phyloP scores from a whole-genome alignment of 169 alveolate genomes.

The Plasmodium vivax region DNA sequence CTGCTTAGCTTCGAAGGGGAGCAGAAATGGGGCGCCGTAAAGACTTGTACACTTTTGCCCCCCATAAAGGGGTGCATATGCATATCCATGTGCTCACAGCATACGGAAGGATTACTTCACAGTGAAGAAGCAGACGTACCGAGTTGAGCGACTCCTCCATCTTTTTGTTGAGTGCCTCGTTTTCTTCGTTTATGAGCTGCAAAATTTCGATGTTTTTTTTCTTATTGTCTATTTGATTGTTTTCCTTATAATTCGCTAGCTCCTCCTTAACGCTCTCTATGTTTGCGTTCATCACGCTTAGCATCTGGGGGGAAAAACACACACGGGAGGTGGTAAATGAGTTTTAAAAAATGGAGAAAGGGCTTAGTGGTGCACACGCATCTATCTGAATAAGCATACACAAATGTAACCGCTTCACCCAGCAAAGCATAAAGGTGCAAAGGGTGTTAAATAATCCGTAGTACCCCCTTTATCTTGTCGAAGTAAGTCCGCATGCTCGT shows the following conservation, averaged over 20 bases:
- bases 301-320: slow-evolving; percentile 15
- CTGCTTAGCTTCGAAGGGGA: slow-evolving; percentile 22
- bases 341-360: background rate
- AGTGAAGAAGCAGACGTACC: slow-evolving; percentile 15
- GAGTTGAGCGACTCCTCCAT: slow-evolving; percentile 14
- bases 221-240: slow-evolving; percentile 51
- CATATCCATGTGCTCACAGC: background rate
- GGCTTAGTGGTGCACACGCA: background rate
- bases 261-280: slow-evolving; percentile 48
- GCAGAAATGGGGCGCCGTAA: background rate
- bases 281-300: slow-evolving; percentile 46
- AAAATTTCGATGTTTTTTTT: slow-evolving; percentile 61
- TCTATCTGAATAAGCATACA: background rate
- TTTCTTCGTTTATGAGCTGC: slow-evolving; percentile 64
- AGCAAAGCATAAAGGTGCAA: background rate
- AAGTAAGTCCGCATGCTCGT: slow-evolving; percentile 57
- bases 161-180: slow-evolving; percentile 40
- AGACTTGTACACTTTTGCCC: background rate
- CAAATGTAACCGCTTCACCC: background rate
- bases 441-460: background rate
- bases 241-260: slow-evolving; percentile 45
- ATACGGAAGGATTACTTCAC: background rate
- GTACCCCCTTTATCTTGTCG: slow-evolving; percentile 50
- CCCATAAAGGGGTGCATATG: background rate
- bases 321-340: background rate